Percentiles rank a stretch among this genome's conserved stretches.
Conservation (phyloP, 371 early-diverging fungal genomes). For the Coemansia sp. region DNA sequence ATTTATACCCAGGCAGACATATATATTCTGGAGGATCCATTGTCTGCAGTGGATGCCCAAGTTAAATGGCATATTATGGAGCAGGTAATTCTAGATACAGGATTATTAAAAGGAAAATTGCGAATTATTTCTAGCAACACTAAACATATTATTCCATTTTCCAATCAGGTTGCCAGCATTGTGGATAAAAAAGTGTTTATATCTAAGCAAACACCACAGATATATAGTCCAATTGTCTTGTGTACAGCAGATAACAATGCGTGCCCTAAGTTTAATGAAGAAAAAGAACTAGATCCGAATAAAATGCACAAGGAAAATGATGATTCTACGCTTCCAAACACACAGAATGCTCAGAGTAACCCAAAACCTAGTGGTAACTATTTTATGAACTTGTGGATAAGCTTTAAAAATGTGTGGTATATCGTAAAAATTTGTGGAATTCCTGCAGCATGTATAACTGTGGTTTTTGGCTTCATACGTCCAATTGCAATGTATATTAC, state of each 20-base stretch:
- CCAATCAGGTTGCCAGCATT: constrained; percentile 58
- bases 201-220: not conserved
- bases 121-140: constrained; percentile 54
- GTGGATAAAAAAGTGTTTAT: constrained; percentile 57
- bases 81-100: constrained; percentile 55
- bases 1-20: constrained; percentile 75
- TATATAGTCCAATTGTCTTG: not conserved
- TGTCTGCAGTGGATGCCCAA: constrained; percentile 68
- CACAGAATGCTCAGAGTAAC: too few relatives aligned
- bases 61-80: constrained; percentile 53
- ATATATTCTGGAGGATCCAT: constrained; percentile 65
- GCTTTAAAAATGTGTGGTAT: too few relatives aligned
- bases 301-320: not conserved
- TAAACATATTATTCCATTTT: constrained; percentile 55
- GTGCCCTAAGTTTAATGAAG: not conserved
- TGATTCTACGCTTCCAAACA: too few relatives aligned
- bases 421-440: too few relatives aligned
- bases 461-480: too few relatives aligned
- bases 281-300: not conserved
- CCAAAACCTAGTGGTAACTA: too few relatives aligned
- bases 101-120: constrained; percentile 58
- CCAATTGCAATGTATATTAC: too few relatives aligned
- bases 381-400: too few relatives aligned
- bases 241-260: not conserved
- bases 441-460: too few relatives aligned